These are phyloP conservation scores for Leccinum pellstonianum DNA, from an alignment of 768 basidiomycete genomes.

Conservation along the genomic window DNA sequence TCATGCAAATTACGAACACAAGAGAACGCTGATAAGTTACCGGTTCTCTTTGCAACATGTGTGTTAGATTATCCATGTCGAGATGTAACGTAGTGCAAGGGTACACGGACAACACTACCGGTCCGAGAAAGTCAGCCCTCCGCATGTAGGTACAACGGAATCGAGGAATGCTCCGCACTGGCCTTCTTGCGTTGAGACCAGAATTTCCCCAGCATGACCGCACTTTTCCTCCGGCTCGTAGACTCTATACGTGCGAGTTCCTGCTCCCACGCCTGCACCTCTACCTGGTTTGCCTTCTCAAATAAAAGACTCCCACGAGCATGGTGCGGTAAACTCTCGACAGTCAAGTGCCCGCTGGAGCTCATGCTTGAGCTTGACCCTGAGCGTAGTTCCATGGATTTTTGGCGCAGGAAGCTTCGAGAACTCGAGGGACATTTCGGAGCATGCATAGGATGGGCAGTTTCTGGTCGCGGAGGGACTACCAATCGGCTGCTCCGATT, in stretches of 20 bases:
- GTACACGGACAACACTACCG: slow-evolving; percentile 4
- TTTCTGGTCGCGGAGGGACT: slow-evolving; percentile 28
- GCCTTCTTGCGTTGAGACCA: slow-evolving; percentile 29
- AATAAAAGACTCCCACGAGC: slow-evolving; percentile 19
- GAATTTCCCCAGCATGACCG: slow-evolving; percentile 35
- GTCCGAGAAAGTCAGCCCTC: slow-evolving; percentile 19
- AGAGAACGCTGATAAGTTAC: slow-evolving; percentile 10
- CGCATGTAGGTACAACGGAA: slow-evolving; percentile 23
- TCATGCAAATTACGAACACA: slow-evolving; percentile 11
- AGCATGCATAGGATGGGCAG: slow-evolving; percentile 21
- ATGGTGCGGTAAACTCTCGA: slow-evolving; percentile 20
- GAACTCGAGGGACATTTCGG: slow-evolving; percentile 12
- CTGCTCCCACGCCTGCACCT: slow-evolving; percentile 72
- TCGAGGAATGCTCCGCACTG: slow-evolving; percentile 20
- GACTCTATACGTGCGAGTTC: slow-evolving; percentile 72
- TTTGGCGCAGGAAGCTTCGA: slow-evolving; percentile 23
- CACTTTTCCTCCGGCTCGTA: slow-evolving; percentile 48
- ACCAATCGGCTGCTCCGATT: slow-evolving; percentile 15
- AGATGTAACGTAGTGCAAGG: slow-evolving; percentile 13
- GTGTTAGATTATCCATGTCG: slow-evolving; percentile 6
- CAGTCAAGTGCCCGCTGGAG: slow-evolving; percentile 47
- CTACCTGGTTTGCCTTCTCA: slow-evolving; percentile 33
- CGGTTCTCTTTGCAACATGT: slow-evolving; percentile 9
- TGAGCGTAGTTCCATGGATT: slow-evolving; percentile 29
- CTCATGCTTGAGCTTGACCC: slow-evolving; percentile 34